Percentiles rank a stretch among this genome's conserved stretches.
These are phyloP conservation scores for Phalaenopsis equestris DNA, from an alignment of 106 monocot genomes.

Conservation along the genomic window DNA sequence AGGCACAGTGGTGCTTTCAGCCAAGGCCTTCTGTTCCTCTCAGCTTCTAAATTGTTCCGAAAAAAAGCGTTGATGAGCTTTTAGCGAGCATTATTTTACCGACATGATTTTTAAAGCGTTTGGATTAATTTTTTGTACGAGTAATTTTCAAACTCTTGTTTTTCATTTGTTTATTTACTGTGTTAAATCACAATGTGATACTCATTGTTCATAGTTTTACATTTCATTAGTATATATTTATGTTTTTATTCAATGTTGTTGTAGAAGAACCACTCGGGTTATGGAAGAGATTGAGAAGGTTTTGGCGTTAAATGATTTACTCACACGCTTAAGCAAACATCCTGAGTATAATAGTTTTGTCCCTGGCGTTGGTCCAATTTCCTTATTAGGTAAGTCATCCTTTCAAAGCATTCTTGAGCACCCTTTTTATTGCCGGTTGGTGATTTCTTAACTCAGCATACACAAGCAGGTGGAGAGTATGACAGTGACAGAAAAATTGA, in stretches of 20 bases:
- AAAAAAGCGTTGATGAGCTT: too few species aligned
- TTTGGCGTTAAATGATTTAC: conserved; percentile 57
- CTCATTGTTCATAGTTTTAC: background rate
- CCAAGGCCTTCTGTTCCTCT: background rate
- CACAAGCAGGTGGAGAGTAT: conserved; percentile 59
- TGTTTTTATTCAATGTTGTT: background rate
- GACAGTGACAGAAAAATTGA: conserved; percentile 70
- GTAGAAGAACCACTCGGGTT: conserved; percentile 12
- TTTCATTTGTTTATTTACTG: background rate
- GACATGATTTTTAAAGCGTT: too few species aligned
- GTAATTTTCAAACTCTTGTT: background rate
- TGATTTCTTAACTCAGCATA: background rate
- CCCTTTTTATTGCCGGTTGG: background rate
- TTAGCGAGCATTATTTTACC: too few species aligned
- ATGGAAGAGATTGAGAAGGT: conserved; percentile 69
- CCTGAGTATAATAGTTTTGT: conserved; percentile 57
- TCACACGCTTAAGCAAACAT: conserved; percentile 59
- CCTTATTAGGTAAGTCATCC: conserved; percentile 51
- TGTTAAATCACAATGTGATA: background rate
- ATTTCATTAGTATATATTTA: background rate
- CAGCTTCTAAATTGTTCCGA: background rate
- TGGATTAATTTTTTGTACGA: too few species aligned
- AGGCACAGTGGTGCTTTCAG: background rate
- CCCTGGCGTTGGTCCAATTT: conserved; percentile 75
- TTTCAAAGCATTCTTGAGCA: background rate